phyloP scores from a whole-genome alignment of 2,329 filamentous ascomycete genomes.

The Diaporthe vexans region DNA sequence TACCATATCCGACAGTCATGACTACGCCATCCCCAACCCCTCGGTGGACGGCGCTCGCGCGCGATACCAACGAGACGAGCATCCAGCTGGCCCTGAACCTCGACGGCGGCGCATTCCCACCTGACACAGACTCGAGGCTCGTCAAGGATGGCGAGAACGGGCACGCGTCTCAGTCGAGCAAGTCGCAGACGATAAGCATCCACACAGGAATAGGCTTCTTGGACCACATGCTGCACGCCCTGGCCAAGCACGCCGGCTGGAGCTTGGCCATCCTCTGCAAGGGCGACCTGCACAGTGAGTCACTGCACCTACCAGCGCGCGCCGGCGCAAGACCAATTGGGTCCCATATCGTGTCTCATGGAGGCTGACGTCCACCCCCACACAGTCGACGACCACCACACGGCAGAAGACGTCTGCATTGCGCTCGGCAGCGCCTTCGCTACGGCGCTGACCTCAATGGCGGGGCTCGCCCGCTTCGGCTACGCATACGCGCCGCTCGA shows the following conservation, averaged over 20 bases:
- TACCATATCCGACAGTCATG: conserved; percentile 42
- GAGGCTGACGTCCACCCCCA: background rate
- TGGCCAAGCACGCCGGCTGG: conserved; percentile 97
- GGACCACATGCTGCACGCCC: conserved; percentile 98
- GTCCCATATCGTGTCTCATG: background rate
- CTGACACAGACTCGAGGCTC: conserved; percentile 71
- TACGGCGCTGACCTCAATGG: conserved; percentile 78
- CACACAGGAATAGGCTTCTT: conserved; percentile 97
- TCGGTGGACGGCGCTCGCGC: conserved; percentile 83
- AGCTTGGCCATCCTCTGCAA: conserved; percentile 85
- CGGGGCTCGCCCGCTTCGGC: conserved; percentile 91
- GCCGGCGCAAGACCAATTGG: background rate
- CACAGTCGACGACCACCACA: conserved; percentile 97
- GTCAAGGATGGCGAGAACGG: conserved; percentile 64
- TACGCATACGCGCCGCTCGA: conserved; percentile 94
- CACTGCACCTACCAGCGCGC: background rate
- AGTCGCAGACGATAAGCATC: conserved; percentile 87
- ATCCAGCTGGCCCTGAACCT: conserved; percentile 94
- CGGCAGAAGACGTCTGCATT: conserved; percentile 94
- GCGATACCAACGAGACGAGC: conserved; percentile 98
- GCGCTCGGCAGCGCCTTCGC: conserved; percentile 91
- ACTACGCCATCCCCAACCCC: conserved; percentile 47
- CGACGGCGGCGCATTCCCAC: conserved; percentile 85
- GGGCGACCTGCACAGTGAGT: conserved; percentile 91
- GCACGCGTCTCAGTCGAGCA: conserved; percentile 88